These are phyloP conservation scores for Ceriops zippeliana DNA, from an alignment of 345 rosid species.

Conservation along the genomic window DNA sequence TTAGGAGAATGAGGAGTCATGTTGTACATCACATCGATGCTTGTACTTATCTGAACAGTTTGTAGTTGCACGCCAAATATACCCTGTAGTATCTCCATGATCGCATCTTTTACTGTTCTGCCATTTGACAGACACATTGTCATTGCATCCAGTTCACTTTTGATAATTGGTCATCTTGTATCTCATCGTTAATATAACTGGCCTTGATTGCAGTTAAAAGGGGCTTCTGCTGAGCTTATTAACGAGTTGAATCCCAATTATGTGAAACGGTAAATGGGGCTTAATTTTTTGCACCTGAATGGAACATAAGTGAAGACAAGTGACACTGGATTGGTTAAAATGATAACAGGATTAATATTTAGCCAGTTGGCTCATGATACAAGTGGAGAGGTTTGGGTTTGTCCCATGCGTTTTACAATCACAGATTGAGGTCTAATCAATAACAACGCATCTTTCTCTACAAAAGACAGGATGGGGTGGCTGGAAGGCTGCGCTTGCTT, in stretches of 20 bases:
- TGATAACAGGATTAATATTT: neutral
- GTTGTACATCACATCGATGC: neutral
- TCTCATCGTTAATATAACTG: neutral
- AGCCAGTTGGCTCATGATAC: conserved; percentile 26
- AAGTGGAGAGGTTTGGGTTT: neutral
- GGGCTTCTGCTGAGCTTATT: conserved; percentile 60
- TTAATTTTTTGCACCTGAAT: conserved; percentile 58
- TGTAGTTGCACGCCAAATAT: neutral
- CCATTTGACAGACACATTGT: neutral
- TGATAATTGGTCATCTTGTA: neutral
- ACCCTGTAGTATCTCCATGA: too few relatives aligned
- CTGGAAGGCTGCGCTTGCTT: conserved; percentile 25
- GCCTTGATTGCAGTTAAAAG: conserved; percentile 44
- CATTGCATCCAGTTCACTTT: neutral
- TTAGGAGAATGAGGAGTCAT: neutral
- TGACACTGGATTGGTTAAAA: conserved; percentile 7
- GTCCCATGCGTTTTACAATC: conserved; percentile 17
- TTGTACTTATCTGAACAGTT: neutral
- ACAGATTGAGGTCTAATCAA: conserved; percentile 31
- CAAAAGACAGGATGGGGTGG: conserved; percentile 21
- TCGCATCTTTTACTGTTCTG: neutral
- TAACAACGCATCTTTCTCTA: conserved; percentile 3
- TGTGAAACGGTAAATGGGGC: conserved; percentile 70
- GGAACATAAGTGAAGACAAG: conserved; percentile 44
- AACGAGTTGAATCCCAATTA: conserved; percentile 79